A percentile compares a stretch with the other conserved stretches of the same genome.
Conservation (phyloP, 164 flowering plant species). For the Annona squamosa region DNA sequence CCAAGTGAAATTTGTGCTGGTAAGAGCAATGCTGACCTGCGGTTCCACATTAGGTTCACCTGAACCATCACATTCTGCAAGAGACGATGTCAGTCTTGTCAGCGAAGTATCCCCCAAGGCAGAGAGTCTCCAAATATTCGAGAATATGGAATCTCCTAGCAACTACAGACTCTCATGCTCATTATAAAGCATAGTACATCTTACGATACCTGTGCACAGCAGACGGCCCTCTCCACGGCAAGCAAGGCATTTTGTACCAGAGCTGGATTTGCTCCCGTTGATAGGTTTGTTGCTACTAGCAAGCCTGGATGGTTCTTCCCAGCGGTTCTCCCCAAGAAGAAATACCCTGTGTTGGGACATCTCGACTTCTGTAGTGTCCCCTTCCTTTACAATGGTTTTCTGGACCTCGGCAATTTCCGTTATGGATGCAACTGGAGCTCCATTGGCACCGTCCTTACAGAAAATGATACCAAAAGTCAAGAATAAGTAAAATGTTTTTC, state of each 20-base stretch:
- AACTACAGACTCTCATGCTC: not conserved
- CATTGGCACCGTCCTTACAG: slow-evolving; percentile 47
- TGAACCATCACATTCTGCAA: slow-evolving; percentile 92
- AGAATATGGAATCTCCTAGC: not conserved
- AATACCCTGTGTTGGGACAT: slow-evolving; percentile 56
- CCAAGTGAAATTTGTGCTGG: not conserved
- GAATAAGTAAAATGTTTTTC: not conserved
- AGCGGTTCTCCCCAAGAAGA: slow-evolving; percentile 94
- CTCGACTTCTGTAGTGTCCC: slow-evolving; percentile 31
- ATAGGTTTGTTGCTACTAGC: slow-evolving; percentile 22
- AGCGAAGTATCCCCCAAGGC: not conserved
- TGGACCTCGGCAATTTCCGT: slow-evolving; percentile 45
- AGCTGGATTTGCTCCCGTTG: slow-evolving; percentile 17
- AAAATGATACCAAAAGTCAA: not conserved
- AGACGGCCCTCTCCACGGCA: slow-evolving; percentile 89
- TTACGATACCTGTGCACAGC: slow-evolving; percentile 59
- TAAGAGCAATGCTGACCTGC: slow-evolving; percentile 42
- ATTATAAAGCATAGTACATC: not conserved
- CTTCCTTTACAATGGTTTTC: slow-evolving; percentile 37
- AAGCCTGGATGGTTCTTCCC: slow-evolving; percentile 96
- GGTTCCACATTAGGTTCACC: slow-evolving; percentile 88
- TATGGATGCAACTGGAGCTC: slow-evolving; percentile 44
- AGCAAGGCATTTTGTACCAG: slow-evolving; percentile 42
- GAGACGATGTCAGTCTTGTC: not conserved
- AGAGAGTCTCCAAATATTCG: not conserved